phyloP scores from a whole-genome alignment of 768 basidiomycete genomes.

The Suillus alpinus region DNA sequence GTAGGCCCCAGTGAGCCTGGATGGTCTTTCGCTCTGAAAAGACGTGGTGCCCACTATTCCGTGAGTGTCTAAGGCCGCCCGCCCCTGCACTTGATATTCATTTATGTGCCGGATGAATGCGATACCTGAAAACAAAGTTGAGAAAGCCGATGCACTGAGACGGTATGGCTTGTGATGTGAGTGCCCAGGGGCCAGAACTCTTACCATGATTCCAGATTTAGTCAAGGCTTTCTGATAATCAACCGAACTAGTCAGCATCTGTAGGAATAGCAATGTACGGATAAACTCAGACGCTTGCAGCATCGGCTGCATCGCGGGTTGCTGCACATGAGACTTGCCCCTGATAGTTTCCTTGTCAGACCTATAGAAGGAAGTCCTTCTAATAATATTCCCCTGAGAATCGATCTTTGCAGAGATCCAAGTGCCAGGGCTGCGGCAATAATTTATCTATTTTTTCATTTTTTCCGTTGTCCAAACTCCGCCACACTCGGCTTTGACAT shows the following conservation, averaged over 20 bases:
- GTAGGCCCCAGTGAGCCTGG: neutral
- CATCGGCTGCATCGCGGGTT: neutral
- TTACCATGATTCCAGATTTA: neutral
- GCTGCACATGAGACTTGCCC: neutral
- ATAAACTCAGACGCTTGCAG: neutral
- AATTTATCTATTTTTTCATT: too few relatives aligned
- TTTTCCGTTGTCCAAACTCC: too few relatives aligned
- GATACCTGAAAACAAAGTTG: neutral
- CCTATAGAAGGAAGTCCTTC: neutral
- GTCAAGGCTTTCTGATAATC: neutral
- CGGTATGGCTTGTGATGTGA: neutral
- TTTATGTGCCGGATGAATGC: neutral
- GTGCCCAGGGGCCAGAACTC: neutral
- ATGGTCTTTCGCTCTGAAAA: neutral
- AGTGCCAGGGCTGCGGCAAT: neutral
- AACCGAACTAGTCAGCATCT: neutral
- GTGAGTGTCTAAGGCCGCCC: neutral
- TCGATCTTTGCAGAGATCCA: neutral
- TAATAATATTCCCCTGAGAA: neutral
- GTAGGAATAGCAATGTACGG: neutral
- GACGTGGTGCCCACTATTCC: neutral
- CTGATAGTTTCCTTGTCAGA: neutral
- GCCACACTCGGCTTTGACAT: neutral
- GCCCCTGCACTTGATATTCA: neutral
- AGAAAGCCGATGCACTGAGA: neutral